Base-by-base conservation (phyloP, 2,329 filamentous ascomycete genomes). In the Septoria linicola region DNA sequence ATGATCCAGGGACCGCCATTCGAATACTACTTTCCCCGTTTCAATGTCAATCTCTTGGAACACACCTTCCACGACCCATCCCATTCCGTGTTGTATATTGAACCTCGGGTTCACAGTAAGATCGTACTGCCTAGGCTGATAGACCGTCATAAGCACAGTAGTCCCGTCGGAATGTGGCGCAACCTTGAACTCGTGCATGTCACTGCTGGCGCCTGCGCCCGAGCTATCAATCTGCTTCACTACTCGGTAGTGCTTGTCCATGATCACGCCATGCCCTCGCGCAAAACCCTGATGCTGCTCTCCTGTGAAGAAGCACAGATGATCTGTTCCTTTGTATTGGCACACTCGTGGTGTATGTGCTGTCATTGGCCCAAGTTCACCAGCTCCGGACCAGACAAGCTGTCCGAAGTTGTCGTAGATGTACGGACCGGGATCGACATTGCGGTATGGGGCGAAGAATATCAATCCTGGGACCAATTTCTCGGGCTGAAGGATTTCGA, bases 1-100 rank as follows among this genome's bases (percentile, higher is more conserved):
- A 63, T 82, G 77, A 50, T 82, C 78, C 8, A 82, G 66, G 55
- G 76, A 78, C 23, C 72, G 73, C 81, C 80, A 83, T 58, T 83
- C 80, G 55, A 83, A 83, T 8, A 82, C 54, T 3, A 83, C 64
- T 34, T 75, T 69, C 2, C 79, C 79, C 2, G 77, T 81, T 19
- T 76, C 70, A 35, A 80, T 77, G 49, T 81, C 74, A 25, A 80
- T 68, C 63, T 80, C 77, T 60, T 80, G 76, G 53, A 80, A 79
- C 2, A 78, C 68, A 47, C 75, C 75, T 61, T 79, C 73, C 57
- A 78, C 74, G 30, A 80, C 63, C 74, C 75, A 80, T 1, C 75
- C 76, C 53, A 78, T 68, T 3, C 75, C 75, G 6, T 68, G 64
- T 41, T 68, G 59, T 11, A 71, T 53, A 20, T 69, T 67, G 52